Percentiles rank a stretch among this genome's conserved stretches.
Conservation (phyloP, 768 basidiomycete species). For the Mycena polygramma region DNA sequence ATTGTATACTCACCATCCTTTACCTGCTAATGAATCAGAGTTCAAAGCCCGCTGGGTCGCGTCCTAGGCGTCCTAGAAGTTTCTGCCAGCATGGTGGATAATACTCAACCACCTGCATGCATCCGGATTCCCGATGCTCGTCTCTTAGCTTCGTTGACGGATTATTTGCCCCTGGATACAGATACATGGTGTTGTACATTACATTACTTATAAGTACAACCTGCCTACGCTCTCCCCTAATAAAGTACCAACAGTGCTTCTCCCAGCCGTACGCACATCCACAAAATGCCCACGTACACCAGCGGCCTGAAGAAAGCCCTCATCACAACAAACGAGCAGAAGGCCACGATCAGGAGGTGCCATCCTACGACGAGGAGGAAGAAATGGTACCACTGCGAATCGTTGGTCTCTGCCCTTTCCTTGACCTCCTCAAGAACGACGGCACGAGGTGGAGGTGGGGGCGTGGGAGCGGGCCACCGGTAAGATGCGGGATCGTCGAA, state of each 20-base stretch:
- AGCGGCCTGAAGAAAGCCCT: slow-evolving; percentile 17
- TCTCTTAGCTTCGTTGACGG: too few relatives aligned
- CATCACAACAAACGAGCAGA: slow-evolving; percentile 17
- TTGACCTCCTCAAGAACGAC: too few relatives aligned
- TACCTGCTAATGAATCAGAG: too few relatives aligned
- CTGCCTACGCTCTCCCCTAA: not conserved
- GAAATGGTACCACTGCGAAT: slow-evolving; percentile 28
- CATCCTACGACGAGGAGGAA: not conserved
- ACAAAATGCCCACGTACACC: not conserved
- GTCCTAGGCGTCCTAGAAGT: too few relatives aligned
- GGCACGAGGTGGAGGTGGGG: not conserved
- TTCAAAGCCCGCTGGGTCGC: too few relatives aligned
- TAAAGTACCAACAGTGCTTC: slow-evolving; percentile 4
- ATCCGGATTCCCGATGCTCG: too few relatives aligned
- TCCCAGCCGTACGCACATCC: not conserved
- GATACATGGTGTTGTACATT: too few relatives aligned
- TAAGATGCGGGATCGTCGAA: slow-evolving; percentile 10
- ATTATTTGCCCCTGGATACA: too few relatives aligned
- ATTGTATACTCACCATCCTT: too few relatives aligned
- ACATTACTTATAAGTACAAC: too few relatives aligned
- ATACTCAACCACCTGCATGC: too few relatives aligned
- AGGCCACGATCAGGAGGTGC: slow-evolving; percentile 2
- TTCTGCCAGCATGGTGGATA: too few relatives aligned
- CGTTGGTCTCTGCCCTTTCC: not conserved
- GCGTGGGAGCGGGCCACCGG: slow-evolving; percentile 10